A percentile compares a stretch with the other conserved stretches of the same genome.
Conservation (phyloP, 371 early-diverging fungal genomes). For the Mortierella sp. region DNA sequence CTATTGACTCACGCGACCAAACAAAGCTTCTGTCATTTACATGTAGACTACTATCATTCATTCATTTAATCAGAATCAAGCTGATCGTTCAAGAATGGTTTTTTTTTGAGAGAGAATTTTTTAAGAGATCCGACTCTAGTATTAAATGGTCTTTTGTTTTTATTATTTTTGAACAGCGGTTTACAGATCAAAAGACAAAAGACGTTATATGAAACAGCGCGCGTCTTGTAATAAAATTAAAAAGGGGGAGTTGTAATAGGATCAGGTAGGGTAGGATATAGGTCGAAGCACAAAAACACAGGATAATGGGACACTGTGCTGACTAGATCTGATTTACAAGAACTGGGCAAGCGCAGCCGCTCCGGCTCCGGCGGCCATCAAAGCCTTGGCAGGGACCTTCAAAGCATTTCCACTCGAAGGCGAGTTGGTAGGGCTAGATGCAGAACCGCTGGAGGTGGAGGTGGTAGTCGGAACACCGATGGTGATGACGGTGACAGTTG, state of each 20-base stretch:
- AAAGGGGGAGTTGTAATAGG: no score
- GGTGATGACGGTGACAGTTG: conserved; percentile 3
- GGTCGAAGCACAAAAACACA: no score
- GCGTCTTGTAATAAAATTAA: no score
- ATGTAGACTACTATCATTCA: no score
- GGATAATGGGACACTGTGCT: not conserved
- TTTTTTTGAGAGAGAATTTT: no score
- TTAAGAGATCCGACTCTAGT: no score
- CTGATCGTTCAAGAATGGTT: no score
- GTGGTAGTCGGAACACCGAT: not conserved
- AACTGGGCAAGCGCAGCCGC: conserved; percentile 34
- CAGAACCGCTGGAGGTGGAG: not conserved
- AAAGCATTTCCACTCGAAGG: conserved; percentile 24
- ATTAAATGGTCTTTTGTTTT: not conserved
- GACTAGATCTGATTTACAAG: conserved; percentile 25
- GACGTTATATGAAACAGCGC: no score
- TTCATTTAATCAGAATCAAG: no score
- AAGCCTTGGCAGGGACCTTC: conserved; percentile 27
- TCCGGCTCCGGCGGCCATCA: conserved; percentile 37
- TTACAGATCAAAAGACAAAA: not conserved
- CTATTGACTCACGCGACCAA: no score
- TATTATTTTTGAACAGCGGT: not conserved
- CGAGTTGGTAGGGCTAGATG: conserved; percentile 1
- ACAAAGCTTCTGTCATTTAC: no score
- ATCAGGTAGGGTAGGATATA: no score